A percentile compares a stretch with the other conserved stretches of the same genome.
These are phyloP conservation scores for Fagopyrum esculentum DNA, from an alignment of 148 eudicot genomes.

Conservation along the genomic window DNA sequence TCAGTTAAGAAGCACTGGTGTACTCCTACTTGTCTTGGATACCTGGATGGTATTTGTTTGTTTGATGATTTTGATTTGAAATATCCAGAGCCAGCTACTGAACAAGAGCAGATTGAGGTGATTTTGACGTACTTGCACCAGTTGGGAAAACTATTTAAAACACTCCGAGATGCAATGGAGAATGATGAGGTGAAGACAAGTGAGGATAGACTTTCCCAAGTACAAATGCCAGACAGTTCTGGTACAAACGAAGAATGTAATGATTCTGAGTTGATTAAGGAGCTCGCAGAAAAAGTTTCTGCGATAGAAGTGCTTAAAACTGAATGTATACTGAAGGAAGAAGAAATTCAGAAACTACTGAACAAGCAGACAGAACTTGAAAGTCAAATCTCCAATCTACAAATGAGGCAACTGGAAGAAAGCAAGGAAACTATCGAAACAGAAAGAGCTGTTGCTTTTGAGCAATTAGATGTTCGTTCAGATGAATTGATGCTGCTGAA, in stretches of 20 bases:
- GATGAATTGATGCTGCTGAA: conserved; percentile 33
- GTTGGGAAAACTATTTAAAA: conserved; percentile 40
- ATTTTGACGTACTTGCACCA: conserved; percentile 25
- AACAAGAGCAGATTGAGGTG: conserved; percentile 22
- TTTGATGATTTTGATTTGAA: conserved; percentile 21
- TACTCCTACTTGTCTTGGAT: conserved; percentile 18
- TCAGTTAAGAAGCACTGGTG: conserved; percentile 31
- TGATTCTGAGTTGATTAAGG: conserved; percentile 11
- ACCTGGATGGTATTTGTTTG: conserved; percentile 12
- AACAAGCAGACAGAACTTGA: conserved; percentile 31
- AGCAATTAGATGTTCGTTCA: conserved; percentile 30
- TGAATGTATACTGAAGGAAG: conserved; percentile 25
- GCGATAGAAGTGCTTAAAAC: conserved; percentile 28
- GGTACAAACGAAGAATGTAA: conserved; percentile 19
- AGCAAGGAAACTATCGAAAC: conserved; percentile 27
- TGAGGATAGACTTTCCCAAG: conserved; percentile 13
- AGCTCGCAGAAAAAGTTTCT: conserved; percentile 18
- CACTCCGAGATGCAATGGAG: conserved; percentile 27
- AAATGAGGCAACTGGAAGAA: conserved; percentile 34
- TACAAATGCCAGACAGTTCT: conserved; percentile 19
- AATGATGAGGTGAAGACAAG: conserved; percentile 17
- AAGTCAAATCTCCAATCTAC: conserved; percentile 32
- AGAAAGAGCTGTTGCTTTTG: conserved; percentile 31
- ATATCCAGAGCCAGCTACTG: conserved; percentile 15
- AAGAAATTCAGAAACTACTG: conserved; percentile 32